These are phyloP conservation scores for Colletotrichum destructivum DNA, from an alignment of 2,329 filamentous ascomycete species.

Conservation along the genomic window DNA sequence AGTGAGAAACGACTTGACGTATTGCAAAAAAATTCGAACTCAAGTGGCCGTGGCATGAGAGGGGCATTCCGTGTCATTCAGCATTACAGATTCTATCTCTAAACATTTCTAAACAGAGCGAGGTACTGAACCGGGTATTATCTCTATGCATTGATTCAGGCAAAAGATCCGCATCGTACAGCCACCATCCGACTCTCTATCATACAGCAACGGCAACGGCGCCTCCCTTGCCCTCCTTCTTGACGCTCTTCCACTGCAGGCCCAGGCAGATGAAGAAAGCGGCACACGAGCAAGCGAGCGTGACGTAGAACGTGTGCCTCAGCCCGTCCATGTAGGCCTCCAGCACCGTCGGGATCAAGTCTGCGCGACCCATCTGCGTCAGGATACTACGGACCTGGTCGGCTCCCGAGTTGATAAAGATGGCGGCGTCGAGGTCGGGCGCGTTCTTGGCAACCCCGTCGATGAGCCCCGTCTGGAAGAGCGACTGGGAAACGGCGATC, in stretches of 20 bases:
- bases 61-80: neutral
- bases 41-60: no score
- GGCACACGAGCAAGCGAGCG: slow-evolving; percentile 61
- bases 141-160: slow-evolving; percentile 20
- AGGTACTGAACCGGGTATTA: slow-evolving; percentile 25
- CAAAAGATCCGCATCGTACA: slow-evolving; percentile 15
- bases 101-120: slow-evolving; percentile 6
- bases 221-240: slow-evolving; percentile 55
- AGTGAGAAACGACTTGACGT: slow-evolving; percentile 43
- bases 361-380: slow-evolving; percentile 56
- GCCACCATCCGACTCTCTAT: neutral
- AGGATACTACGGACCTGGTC: slow-evolving; percentile 64
- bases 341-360: slow-evolving; percentile 60
- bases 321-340: slow-evolving; percentile 66
- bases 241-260: slow-evolving; percentile 69
- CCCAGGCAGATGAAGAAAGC: slow-evolving; percentile 62
- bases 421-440: slow-evolving; percentile 60
- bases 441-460: slow-evolving; percentile 62
- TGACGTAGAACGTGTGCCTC: slow-evolving; percentile 67
- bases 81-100: slow-evolving; percentile 24
- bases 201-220: slow-evolving; percentile 46
- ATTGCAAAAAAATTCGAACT: no score
- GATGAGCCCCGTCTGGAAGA: slow-evolving; percentile 77
- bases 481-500: slow-evolving; percentile 75
- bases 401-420: slow-evolving; percentile 69